Percentiles rank a stretch among this genome's conserved stretches.
Evolutionary conservation across 495 filamentous ascomycete species (phyloP).

Genomic region (Lindgomyces ingoldianus): DNA sequence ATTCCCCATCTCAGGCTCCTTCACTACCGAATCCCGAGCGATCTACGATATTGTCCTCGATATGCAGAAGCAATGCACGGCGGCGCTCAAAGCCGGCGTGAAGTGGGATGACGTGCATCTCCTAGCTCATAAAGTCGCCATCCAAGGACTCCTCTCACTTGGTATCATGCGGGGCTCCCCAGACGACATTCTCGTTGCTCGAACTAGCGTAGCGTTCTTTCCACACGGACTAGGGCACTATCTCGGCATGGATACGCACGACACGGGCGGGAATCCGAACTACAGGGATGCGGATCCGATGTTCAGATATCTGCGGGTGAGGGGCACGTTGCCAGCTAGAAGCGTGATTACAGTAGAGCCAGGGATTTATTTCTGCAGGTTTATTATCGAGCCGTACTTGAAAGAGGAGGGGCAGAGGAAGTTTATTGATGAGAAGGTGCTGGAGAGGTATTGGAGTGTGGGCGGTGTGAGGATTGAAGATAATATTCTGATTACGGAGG

Average conservation of each 20-base stretch:
- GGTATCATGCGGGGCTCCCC: slow-evolving; percentile 70
- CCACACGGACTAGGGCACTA: slow-evolving; percentile 92
- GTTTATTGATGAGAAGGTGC: slow-evolving; percentile 70
- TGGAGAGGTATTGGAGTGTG: slow-evolving; percentile 85
- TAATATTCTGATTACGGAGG: slow-evolving; percentile 75
- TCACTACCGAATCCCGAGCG: slow-evolving; percentile 66
- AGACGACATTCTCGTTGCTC: slow-evolving; percentile 70
- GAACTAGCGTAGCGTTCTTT: slow-evolving; percentile 84
- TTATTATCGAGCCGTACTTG: slow-evolving; percentile 84
- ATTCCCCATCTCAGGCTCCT: slow-evolving; percentile 78
- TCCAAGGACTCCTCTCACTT: slow-evolving; percentile 71
- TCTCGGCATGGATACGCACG: slow-evolving; percentile 93
- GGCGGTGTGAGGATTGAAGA: slow-evolving; percentile 82
- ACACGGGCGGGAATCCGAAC: slow-evolving; percentile 83
- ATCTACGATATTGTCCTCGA: slow-evolving; percentile 84
- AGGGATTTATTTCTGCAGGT: slow-evolving; percentile 90
- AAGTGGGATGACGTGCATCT: slow-evolving; percentile 85
- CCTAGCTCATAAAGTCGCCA: slow-evolving; percentile 76
- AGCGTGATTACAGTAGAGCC: slow-evolving; percentile 90
- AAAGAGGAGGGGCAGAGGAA: slow-evolving; percentile 66
- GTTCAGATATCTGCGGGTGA: slow-evolving; percentile 82
- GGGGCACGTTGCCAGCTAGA: slow-evolving; percentile 71
- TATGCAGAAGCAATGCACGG: slow-evolving; percentile 81
- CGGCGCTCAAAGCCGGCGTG: slow-evolving; percentile 70
- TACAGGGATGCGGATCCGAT: slow-evolving; percentile 81